Evolutionary conservation across 192 early-diverging fungal species (phyloP).

Genomic region (Umbelopsis sp.): DNA sequence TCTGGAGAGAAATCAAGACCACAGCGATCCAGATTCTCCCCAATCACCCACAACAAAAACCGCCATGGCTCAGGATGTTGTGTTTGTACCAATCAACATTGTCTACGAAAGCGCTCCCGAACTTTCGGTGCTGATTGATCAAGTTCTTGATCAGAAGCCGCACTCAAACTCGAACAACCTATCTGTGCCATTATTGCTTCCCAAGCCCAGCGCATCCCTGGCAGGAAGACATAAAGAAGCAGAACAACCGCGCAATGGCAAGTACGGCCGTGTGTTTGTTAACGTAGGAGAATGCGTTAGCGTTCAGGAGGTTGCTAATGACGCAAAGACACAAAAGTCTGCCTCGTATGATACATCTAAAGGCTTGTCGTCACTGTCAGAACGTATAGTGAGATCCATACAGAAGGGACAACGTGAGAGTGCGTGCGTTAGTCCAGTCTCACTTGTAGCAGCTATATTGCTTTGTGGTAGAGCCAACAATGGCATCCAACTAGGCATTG

Average conservation of each 20-base stretch:
- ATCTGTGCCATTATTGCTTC: conserved; percentile 19
- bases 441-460: conserved; percentile 31
- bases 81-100: conserved; percentile 41
- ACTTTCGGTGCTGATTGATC: conserved; percentile 36
- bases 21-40: neutral
- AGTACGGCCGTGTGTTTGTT: conserved; percentile 37
- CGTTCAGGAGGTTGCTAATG: conserved; percentile 15
- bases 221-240: conserved; percentile 33
- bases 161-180: conserved; percentile 6
- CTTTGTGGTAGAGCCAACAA: conserved; percentile 28
- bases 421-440: conserved; percentile 32
- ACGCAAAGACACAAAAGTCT: conserved; percentile 18
- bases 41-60: conserved; percentile 18
- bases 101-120: conserved; percentile 42
- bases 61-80: neutral
- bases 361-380: conserved; percentile 21
- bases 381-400: conserved; percentile 30
- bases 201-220: conserved; percentile 32
- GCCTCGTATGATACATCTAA: conserved; percentile 15
- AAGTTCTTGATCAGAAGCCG: conserved; percentile 43
- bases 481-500: conserved; percentile 29
- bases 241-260: conserved; percentile 21
- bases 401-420: conserved; percentile 33
- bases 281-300: conserved; percentile 31
- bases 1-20: conserved; percentile 29